A percentile compares a stretch with the other conserved stretches of the same genome.
These are phyloP conservation scores for Phlebiopsis gigantea DNA, from an alignment of 768 basidiomycete species.

Conservation along the genomic window DNA sequence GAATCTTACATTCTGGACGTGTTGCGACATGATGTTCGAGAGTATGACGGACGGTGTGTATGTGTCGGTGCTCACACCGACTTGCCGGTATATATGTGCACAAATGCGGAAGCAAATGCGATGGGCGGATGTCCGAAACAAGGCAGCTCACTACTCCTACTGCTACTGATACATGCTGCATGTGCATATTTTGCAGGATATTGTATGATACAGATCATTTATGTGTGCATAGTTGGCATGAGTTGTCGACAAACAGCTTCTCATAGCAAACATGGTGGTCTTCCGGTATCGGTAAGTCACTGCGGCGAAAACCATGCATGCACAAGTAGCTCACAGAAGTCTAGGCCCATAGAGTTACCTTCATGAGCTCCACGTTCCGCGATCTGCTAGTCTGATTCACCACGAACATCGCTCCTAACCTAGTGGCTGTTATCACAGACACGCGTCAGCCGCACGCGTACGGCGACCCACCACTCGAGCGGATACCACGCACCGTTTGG, in stretches of 20 bases:
- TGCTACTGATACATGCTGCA: neutral
- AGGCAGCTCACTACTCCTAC: too few species aligned
- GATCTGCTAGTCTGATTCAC: slow-evolving; percentile 21
- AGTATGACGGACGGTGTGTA: too few species aligned
- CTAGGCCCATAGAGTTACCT: slow-evolving; percentile 38
- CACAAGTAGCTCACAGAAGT: too few species aligned
- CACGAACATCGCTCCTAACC: slow-evolving; percentile 38
- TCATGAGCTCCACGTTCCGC: slow-evolving; percentile 30
- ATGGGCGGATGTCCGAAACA: too few species aligned
- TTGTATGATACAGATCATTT: neutral
- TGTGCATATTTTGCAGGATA: too few species aligned
- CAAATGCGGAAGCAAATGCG: too few species aligned
- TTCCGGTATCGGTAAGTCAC: neutral
- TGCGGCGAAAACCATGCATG: neutral
- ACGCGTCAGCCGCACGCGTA: too few species aligned
- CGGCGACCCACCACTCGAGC: neutral
- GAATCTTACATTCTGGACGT: too few species aligned
- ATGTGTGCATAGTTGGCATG: neutral
- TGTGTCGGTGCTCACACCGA: too few species aligned
- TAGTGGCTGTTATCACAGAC: too few species aligned
- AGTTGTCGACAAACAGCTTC: neutral
- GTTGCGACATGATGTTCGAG: too few species aligned
- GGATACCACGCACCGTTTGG: slow-evolving; percentile 25
- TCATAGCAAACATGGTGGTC: neutral
- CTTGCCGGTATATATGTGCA: too few species aligned